Percentiles rank a stretch among this genome's conserved stretches.
phyloP scores from a whole-genome alignment of 208 protist genomes.

The Naegleria lovaniensis region DNA sequence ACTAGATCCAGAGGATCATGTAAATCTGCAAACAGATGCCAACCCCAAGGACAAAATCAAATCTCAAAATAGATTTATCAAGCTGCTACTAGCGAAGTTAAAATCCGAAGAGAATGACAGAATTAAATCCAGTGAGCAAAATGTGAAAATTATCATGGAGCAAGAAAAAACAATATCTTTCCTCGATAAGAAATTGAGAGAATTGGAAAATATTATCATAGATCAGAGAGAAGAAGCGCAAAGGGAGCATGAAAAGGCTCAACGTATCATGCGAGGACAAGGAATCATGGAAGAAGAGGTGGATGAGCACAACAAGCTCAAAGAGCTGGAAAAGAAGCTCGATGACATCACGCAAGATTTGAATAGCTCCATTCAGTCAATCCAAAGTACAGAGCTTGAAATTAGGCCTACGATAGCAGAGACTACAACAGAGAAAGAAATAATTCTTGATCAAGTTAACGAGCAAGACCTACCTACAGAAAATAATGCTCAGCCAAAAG shows the following conservation, averaged over 20 bases:
- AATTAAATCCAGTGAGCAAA: neutral
- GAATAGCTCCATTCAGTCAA: neutral
- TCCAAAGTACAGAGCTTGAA: neutral
- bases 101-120: slow-evolving; percentile 1
- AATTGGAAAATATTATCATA: slow-evolving; percentile 12
- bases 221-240: neutral
- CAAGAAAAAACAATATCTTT: slow-evolving; percentile 20
- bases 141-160: neutral
- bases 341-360: neutral
- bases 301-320: neutral
- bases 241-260: neutral
- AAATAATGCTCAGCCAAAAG: neutral
- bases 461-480: neutral
- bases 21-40: neutral
- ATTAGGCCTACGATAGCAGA: neutral
- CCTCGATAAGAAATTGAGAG: slow-evolving; percentile 7
- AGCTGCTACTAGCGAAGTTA: neutral
- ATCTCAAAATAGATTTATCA: slow-evolving; percentile 8
- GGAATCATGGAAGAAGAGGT: neutral
- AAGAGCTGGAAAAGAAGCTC: neutral
- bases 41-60: slow-evolving; percentile 12
- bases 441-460: neutral
- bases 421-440: neutral
- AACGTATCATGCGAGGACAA: neutral
- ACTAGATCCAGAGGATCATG: neutral